Evolutionary conservation across 345 rosid genomes (phyloP), one percentile per base, ranked within the genome.

Genomic region (Zanthoxylum bungeanum): DNA sequence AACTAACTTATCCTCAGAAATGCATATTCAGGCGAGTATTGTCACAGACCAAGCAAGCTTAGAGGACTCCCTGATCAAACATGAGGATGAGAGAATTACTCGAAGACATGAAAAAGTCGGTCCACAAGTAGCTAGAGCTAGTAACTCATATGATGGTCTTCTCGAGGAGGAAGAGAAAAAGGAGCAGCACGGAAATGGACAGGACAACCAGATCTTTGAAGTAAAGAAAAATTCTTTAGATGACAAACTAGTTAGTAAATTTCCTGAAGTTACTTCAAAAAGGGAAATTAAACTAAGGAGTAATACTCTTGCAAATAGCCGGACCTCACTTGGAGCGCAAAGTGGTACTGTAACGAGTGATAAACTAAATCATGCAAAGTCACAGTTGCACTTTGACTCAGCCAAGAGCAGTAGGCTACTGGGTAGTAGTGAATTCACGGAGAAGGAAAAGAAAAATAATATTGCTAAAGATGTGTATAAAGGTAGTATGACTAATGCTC

Each of bases 201-300:
- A 46, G 16, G 81, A 69, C 19, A 50, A 60, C 52, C 76, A 70
- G 25, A 47, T 76, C 22, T 30, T 63, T 2, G 58, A 62, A 65
- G 57, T 60, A 4, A 79, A 80, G 79, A 80, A 82, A 75, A 80
- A 76, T 64, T 69, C 73, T 75, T 72, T 75, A 5, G 84, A 80
- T 71, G 81, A 84, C 62, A 79, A 79, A 47, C 42, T 79, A 24
- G 64, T 25, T 31, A 68, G 70, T 28, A 68, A 66, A 55, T 79
- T 83, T 65, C 79, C 84, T 22, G 83, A 80, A 36, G 85, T 76
- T n/a, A 79, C 79, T 64, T 79, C 64, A 11, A 71, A 68, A 76
- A 89, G 76, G 78, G 89, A 85, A 76, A 73, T 73, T 66, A 76
- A 81, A 55, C 81, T 90, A 68, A 84, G 91, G 67, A 87, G 89